Conservation (phyloP, 2,329 filamentous ascomycete genomes). For the Claviceps monticola region DNA sequence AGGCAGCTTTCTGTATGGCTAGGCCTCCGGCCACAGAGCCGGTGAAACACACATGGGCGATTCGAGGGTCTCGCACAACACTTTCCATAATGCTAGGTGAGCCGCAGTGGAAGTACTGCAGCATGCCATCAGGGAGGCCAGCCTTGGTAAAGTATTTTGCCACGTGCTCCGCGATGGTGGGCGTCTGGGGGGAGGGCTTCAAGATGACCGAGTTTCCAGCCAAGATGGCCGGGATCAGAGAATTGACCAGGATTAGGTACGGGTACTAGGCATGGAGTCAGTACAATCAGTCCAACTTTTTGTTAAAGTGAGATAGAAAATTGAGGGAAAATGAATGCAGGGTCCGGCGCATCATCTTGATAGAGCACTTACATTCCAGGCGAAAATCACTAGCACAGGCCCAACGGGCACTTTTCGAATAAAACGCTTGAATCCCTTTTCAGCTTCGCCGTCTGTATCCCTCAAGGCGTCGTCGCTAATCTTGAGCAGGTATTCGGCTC, state of each 20-base stretch:
- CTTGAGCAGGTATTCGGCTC: constrained; percentile 74
- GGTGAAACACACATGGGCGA: constrained; percentile 82
- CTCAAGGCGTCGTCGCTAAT: constrained; percentile 66
- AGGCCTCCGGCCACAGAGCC: constrained; percentile 82
- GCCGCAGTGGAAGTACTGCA: constrained; percentile 87
- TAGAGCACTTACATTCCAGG: constrained; percentile 69
- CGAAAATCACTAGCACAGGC: constrained; percentile 78
- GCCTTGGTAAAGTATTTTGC: constrained; percentile 63
- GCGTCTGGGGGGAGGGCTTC: constrained; percentile 91
- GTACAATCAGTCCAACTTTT: background rate
- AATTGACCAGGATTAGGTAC: constrained; percentile 87
- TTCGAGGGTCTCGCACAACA: constrained; percentile 61
- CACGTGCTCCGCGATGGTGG: constrained; percentile 78
- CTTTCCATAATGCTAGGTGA: constrained; percentile 63
- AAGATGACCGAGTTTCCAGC: constrained; percentile 84
- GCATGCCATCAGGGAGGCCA: constrained; percentile 67
- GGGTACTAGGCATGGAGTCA: constrained; percentile 52
- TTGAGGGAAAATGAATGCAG: too few relatives aligned
- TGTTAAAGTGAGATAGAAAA: background rate
- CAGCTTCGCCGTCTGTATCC: constrained; percentile 68
- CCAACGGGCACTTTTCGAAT: constrained; percentile 82
- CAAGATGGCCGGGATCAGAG: constrained; percentile 78
- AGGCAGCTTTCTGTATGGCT: constrained; percentile 70
- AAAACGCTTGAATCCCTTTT: constrained; percentile 81
- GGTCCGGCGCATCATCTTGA: too few relatives aligned